A percentile compares a stretch with the other conserved stretches of the same genome.
Evolutionary conservation across 345 rosid species (phyloP).

Genomic region (Salix koriyanagi): DNA sequence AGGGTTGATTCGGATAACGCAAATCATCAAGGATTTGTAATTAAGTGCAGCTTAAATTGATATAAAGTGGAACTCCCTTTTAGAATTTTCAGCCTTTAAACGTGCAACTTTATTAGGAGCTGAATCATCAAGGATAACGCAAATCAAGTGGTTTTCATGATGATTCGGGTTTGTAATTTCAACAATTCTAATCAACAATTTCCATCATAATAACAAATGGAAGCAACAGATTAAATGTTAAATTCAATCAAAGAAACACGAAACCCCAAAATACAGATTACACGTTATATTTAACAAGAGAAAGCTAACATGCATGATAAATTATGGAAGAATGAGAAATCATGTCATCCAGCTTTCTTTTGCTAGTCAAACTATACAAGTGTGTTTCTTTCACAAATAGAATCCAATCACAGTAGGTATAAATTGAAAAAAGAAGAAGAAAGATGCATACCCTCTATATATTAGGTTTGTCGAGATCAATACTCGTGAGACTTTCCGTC

Average conservation of each 20-base stretch:
- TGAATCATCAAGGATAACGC: too few relatives aligned
- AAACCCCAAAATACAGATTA: not conserved
- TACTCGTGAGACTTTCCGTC: slow-evolving; percentile 3
- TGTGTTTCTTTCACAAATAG: slow-evolving; percentile 16
- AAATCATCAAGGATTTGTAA: too few relatives aligned
- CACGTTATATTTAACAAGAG: not conserved
- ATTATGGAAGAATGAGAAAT: not conserved
- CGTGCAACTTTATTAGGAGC: too few relatives aligned
- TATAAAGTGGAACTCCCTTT: too few relatives aligned
- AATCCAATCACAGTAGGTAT: slow-evolving; percentile 1
- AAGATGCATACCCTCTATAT: slow-evolving; percentile 14
- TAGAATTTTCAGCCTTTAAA: too few relatives aligned
- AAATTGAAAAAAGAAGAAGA: not conserved
- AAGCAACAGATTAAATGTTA: not conserved
- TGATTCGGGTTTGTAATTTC: too few relatives aligned
- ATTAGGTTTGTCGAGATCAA: slow-evolving; percentile 21
- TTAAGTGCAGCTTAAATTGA: too few relatives aligned
- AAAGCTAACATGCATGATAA: not conserved
- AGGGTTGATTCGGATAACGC: too few relatives aligned
- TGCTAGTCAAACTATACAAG: not conserved
- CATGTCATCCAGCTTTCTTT: not conserved
- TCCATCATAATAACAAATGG: not conserved
- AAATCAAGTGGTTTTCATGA: too few relatives aligned
- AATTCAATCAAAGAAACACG: not conserved
- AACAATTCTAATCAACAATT: too few relatives aligned